phyloP scores from a whole-genome alignment of 495 filamentous ascomycete species.

The Penicillium pulvis region DNA sequence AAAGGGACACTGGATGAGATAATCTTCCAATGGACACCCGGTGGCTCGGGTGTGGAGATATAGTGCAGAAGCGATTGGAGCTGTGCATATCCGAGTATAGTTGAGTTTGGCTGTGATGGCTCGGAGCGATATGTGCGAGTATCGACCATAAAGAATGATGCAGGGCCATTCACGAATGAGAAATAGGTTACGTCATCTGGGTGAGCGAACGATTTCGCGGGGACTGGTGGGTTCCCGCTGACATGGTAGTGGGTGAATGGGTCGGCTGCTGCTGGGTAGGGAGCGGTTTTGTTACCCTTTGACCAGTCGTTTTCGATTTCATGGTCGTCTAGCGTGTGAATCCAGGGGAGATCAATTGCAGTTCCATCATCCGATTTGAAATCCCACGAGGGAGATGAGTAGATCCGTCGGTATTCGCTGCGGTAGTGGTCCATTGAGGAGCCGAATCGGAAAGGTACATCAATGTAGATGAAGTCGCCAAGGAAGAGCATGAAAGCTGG shows the following conservation, averaged over 20 bases:
- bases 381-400: conserved; percentile 88
- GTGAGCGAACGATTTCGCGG: conserved; percentile 39
- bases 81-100: conserved; percentile 83
- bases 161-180: conserved; percentile 83
- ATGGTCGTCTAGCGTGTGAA: conserved; percentile 94
- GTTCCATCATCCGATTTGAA: conserved; percentile 50
- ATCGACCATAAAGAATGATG: conserved; percentile 92
- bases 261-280: conserved; percentile 76
- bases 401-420: conserved; percentile 88
- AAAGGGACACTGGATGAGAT: conserved; percentile 86
- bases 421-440: conserved; percentile 74
- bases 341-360: conserved; percentile 77
- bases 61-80: conserved; percentile 77
- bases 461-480: conserved; percentile 98
- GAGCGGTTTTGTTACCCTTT: conserved; percentile 64
- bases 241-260: conserved; percentile 87
- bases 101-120: conserved; percentile 62
- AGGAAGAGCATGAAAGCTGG: conserved; percentile 94
- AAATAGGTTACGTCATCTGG: conserved; percentile 73
- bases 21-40: conserved; percentile 90
- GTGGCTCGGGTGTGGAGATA: conserved; percentile 66
- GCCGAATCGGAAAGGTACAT: conserved; percentile 81
- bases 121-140: conserved; percentile 82
- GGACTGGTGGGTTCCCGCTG: conserved; percentile 74
- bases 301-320: conserved; percentile 95